Evolutionary conservation across 805 yeast species (phyloP).

Genomic region (Monosporozyma unispora): DNA sequence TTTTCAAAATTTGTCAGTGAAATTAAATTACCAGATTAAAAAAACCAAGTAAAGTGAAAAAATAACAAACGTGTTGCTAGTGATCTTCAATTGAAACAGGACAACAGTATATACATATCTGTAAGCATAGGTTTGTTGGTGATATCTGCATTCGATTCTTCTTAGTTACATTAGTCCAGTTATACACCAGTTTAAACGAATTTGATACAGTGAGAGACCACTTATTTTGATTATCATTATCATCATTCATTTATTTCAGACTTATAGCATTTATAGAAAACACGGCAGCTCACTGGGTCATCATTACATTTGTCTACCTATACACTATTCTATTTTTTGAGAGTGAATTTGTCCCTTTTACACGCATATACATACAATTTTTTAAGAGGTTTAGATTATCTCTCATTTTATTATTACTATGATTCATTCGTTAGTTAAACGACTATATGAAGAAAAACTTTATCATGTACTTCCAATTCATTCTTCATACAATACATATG

Average conservation of each 20-base stretch:
- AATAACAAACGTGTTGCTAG: neutral
- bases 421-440: constrained; percentile 10
- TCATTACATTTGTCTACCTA: neutral
- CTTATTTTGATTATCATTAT: neutral
- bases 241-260: neutral
- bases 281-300: neutral
- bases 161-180: neutral
- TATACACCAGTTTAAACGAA: neutral
- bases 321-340: neutral
- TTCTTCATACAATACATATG: constrained; percentile 13
- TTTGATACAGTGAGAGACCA: neutral
- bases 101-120: neutral
- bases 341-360: neutral
- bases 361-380: neutral
- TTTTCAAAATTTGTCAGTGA: neutral
- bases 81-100: neutral
- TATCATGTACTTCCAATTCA: constrained; percentile 21
- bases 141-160: neutral
- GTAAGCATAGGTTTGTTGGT: neutral
- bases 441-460: constrained; percentile 18
- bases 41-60: neutral
- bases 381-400: neutral
- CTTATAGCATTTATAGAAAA: neutral
- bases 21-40: neutral
- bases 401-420: neutral